Base-by-base conservation (phyloP, 371 early-diverging fungal species). In the Saksenaea oblongispora region DNA sequence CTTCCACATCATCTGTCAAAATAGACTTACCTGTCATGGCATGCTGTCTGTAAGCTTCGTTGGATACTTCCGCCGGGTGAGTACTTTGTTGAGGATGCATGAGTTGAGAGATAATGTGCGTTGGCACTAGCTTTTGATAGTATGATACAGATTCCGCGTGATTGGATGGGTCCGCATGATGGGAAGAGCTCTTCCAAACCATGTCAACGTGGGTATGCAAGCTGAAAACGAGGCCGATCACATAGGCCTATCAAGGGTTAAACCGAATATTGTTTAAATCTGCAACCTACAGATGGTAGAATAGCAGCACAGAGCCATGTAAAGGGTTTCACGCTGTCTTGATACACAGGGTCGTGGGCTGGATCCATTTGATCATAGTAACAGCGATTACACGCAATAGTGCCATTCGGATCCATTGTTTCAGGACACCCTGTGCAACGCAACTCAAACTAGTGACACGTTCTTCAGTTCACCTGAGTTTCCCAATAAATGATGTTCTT, bases 171-270 rank as follows among this genome's bases (percentile, higher is more conserved):
- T 61, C 61, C 24, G 51, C 11, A 10, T 35, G 47, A 26, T 36
- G 41, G 36, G 67, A 31, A 18, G 80, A 66, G 31, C 77, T 73
- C 67, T 91, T 84, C 85, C 94, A 97, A 35, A 97, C 94, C 71
- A 90, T 87, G 56, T 89, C 85, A 27, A 91, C 90, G 65, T 98
- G 98, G 0, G 98, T 98, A 53, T 91, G 84, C 37, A 98, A 88
- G 61, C 96, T 94, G 63, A 97, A 98, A 84, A 91, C 87, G 58
- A 98, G 84, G 26, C 96, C 97, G 65, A 96, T 89, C 39, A 91
- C 70, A 73, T 98, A 98, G 24, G 95, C 87, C 76, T 80, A 64
- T 51, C 15, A 63, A 54, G 17, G 8, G 8, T 14, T 56, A 22
- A n/a, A 37, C 9, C 15, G 8, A 24, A 34, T 22, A 2, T 60